A percentile compares a stretch with the other conserved stretches of the same genome.
phyloP scores from a whole-genome alignment of 306 rosid genomes.

The Sicyos baderoa region DNA sequence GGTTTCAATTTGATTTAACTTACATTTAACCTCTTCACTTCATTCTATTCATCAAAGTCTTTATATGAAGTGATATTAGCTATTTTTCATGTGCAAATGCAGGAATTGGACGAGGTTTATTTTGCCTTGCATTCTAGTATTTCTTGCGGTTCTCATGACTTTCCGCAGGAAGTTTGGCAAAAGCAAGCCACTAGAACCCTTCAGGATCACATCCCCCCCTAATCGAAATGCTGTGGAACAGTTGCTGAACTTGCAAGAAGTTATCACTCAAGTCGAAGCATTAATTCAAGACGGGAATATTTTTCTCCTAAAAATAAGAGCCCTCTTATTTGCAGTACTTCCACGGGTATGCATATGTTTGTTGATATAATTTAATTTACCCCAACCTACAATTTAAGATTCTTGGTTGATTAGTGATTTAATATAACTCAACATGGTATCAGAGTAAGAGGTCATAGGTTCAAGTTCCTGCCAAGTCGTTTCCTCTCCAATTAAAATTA shows the following conservation, averaged over 20 bases:
- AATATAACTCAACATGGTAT: too few species aligned
- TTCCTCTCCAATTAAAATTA: too few species aligned
- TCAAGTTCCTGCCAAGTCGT: too few species aligned
- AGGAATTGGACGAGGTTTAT: slow-evolving; percentile 83
- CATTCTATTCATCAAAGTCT: background rate
- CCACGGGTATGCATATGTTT: slow-evolving; percentile 78
- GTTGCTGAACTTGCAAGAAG: slow-evolving; percentile 74
- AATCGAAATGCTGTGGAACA: slow-evolving; percentile 80
- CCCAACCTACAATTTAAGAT: too few species aligned
- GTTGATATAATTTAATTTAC: too few species aligned
- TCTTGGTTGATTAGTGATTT: too few species aligned
- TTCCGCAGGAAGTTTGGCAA: slow-evolving; percentile 54
- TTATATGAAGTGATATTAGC: slow-evolving; percentile 2
- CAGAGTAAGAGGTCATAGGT: too few species aligned
- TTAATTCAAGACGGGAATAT: slow-evolving; percentile 75
- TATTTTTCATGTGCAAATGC: slow-evolving; percentile 24
- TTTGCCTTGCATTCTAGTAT: slow-evolving; percentile 51
- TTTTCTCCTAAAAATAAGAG: slow-evolving; percentile 73
- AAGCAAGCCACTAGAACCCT: slow-evolving; percentile 53
- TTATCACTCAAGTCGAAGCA: slow-evolving; percentile 65
- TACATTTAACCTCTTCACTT: background rate
- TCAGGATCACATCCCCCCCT: slow-evolving; percentile 55
- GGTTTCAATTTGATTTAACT: background rate
- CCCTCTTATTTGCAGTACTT: slow-evolving; percentile 68
- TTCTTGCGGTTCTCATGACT: slow-evolving; percentile 52